Percentiles rank a stretch among this genome's conserved stretches.
Evolutionary conservation across 148 eudicot genomes (phyloP).

Genomic region (Rhododendron kiyosumense): DNA sequence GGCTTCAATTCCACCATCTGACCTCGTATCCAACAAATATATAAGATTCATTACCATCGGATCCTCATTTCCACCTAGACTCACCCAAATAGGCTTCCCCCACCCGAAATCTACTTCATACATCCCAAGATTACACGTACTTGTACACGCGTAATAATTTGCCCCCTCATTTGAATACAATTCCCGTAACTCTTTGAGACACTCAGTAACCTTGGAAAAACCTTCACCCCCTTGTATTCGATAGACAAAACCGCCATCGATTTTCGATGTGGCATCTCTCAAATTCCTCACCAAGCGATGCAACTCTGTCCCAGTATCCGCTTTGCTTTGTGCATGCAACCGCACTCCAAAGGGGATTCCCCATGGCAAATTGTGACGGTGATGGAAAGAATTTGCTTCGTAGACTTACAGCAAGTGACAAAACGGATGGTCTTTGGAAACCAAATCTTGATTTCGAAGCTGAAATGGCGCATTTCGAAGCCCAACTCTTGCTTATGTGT

Average conservation of each 20-base stretch:
- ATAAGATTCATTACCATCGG: no score
- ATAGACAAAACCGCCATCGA: constrained; percentile 6
- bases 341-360: neutral
- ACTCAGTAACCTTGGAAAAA: no score
- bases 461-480: constrained; percentile 25
- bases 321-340: neutral
- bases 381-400: neutral
- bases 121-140: constrained; percentile 9
- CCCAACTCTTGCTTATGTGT: neutral
- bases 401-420: neutral
- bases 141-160: neutral
- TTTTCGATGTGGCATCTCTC: neutral
- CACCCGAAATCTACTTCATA: no score
- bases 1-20: constrained; percentile 13
- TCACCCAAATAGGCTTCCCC: no score
- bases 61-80: no score
- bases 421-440: neutral
- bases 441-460: neutral
- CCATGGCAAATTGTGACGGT: neutral
- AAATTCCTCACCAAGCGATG: neutral
- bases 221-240: constrained; percentile 13
- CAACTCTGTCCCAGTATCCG: neutral
- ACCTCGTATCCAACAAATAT: constrained; percentile 18
- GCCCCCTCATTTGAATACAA: neutral
- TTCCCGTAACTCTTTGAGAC: constrained; percentile 2